Evolutionary conservation across 2,329 filamentous ascomycete species (phyloP).

Genomic region (Bipolaris bicolor): DNA sequence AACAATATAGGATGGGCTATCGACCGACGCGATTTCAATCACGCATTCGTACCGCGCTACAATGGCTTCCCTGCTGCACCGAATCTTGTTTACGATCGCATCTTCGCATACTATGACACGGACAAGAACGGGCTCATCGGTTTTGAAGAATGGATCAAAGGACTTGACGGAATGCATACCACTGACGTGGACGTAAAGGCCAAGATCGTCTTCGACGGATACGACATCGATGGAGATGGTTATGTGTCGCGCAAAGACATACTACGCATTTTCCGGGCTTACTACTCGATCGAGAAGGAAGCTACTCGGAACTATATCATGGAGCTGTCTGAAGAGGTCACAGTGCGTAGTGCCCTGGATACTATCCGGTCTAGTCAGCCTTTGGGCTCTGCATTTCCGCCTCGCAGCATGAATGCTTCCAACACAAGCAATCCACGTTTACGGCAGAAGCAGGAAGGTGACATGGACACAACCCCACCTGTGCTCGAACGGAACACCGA

Average conservation of each 20-base stretch:
- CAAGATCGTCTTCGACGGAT: conserved; percentile 77
- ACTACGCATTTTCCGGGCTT: conserved; percentile 87
- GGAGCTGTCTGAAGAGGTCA: conserved; percentile 75
- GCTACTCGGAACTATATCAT: conserved; percentile 83
- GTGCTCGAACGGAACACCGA: conserved; percentile 38
- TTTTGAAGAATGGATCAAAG: conserved; percentile 89
- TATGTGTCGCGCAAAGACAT: conserved; percentile 87
- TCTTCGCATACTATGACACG: conserved; percentile 95
- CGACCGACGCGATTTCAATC: conserved; percentile 90
- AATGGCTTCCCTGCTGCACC: conserved; percentile 78
- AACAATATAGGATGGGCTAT: conserved; percentile 80
- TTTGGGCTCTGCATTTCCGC: conserved; percentile 53
- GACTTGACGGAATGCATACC: conserved; percentile 69
- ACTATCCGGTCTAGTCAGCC: conserved; percentile 54
- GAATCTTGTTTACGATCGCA: conserved; percentile 92
- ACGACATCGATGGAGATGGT: conserved; percentile 88
- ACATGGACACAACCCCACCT: conserved; percentile 37
- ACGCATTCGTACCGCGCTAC: conserved; percentile 85
- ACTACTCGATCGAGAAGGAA: conserved; percentile 88
- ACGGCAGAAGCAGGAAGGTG: conserved; percentile 42
- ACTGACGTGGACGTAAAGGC: conserved; percentile 56
- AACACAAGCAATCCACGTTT: conserved; percentile 21
- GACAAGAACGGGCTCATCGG: conserved; percentile 88
- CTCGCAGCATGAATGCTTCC: conserved; percentile 42
- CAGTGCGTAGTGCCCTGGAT: conserved; percentile 59